These are phyloP conservation scores for Microdochium bolleyi DNA, from an alignment of 2,329 filamentous ascomycete species.

Conservation along the genomic window DNA sequence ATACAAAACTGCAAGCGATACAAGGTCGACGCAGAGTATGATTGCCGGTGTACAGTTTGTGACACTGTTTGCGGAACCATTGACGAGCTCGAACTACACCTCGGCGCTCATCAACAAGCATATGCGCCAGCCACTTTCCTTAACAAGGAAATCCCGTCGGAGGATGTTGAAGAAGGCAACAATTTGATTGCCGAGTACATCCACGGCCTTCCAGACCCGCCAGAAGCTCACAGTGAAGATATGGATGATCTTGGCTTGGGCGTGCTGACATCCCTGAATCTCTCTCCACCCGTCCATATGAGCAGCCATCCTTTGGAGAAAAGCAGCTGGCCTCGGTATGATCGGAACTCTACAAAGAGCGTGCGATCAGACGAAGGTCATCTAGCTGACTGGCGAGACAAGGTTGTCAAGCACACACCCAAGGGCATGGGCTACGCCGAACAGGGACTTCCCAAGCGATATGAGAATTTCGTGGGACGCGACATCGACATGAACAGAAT, in stretches of 20 bases:
- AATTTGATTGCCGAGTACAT: not conserved
- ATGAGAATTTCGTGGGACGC: constrained; percentile 6
- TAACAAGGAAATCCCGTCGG: not conserved
- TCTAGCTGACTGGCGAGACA: constrained; percentile 1
- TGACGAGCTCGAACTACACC: not conserved
- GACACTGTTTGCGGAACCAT: not conserved
- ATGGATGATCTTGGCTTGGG: not conserved
- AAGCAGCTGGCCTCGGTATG: not conserved
- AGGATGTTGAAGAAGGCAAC: not conserved
- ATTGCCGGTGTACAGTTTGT: not conserved
- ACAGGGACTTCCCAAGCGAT: constrained; percentile 1
- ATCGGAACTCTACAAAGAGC: not conserved
- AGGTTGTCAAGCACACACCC: not conserved
- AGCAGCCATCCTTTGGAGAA: not conserved
- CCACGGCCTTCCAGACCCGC: not conserved
- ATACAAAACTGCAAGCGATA: constrained; percentile 10
- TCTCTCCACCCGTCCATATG: not conserved
- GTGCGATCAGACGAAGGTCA: constrained; percentile 1
- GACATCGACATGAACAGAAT: constrained; percentile 2
- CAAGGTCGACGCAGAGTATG: not conserved
- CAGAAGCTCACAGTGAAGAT: not conserved
- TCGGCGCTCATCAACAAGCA: not conserved
- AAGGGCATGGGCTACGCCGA: not conserved
- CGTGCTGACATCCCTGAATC: not conserved
- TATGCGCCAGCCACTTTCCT: not conserved